These are phyloP conservation scores for Eruca vesicaria DNA, from an alignment of 441 rosid species.

Conservation along the genomic window DNA sequence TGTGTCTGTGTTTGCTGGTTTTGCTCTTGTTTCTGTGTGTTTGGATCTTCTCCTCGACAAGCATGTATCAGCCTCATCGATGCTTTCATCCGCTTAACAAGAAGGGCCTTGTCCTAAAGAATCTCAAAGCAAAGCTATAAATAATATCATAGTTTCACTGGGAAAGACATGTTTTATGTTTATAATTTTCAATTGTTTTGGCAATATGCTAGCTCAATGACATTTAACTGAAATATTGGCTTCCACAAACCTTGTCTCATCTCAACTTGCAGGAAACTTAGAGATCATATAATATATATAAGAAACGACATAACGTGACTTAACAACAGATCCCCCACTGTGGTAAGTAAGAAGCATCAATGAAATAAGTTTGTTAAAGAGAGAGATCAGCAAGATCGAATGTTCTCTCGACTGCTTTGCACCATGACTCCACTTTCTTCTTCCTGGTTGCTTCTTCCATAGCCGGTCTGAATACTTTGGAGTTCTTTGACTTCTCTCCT, in stretches of 20 bases:
- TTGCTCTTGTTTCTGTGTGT: background rate
- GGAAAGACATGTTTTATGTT: background rate
- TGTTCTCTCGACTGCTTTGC: slow-evolving; percentile 76
- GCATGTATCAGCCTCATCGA: background rate
- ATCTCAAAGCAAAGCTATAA: background rate
- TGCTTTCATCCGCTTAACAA: background rate
- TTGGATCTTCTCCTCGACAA: background rate
- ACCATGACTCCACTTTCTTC: slow-evolving; percentile 81
- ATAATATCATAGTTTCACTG: background rate
- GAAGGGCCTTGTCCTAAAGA: background rate
- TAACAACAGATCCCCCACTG: background rate
- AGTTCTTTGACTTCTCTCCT: slow-evolving; percentile 44
- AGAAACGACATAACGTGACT: background rate
- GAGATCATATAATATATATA: background rate
- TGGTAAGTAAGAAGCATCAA: background rate
- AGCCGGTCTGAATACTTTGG: slow-evolving; percentile 50
- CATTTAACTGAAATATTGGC: no score
- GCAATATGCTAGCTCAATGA: no score
- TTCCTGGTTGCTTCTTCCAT: slow-evolving; percentile 53
- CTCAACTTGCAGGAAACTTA: background rate
- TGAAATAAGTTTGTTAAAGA: slow-evolving; percentile 10
- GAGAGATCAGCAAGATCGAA: slow-evolving; percentile 75
- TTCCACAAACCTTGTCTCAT: background rate
- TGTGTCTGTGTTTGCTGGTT: background rate
- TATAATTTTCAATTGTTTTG: background rate